phyloP scores from a whole-genome alignment of 768 basidiomycete species.

The Gloeophyllum trabeum region DNA sequence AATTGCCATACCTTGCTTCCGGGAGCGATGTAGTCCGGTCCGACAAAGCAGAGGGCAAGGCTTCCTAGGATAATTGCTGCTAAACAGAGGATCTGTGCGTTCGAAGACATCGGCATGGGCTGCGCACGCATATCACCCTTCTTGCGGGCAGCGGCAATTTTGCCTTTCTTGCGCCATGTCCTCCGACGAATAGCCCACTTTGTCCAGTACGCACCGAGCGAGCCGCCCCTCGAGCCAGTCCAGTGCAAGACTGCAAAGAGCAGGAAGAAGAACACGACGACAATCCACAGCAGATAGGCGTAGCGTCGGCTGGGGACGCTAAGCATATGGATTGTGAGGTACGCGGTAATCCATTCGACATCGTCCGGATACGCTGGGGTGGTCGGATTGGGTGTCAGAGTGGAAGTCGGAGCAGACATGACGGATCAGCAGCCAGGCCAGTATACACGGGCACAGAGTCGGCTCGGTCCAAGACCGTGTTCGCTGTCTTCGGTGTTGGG shows the following conservation, averaged over 20 bases:
- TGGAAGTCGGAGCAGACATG: no score
- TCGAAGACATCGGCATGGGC: conserved; percentile 42
- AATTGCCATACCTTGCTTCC: conserved; percentile 32
- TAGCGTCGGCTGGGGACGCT: conserved; percentile 41
- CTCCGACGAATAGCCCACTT: conserved; percentile 47
- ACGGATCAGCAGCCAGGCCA: no score
- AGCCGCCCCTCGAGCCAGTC: conserved; percentile 28
- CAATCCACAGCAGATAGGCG: conserved; percentile 50
- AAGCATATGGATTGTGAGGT: conserved; percentile 44
- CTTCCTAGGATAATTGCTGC: conserved; percentile 29
- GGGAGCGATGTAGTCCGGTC: conserved; percentile 60
- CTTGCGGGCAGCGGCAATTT: conserved; percentile 21
- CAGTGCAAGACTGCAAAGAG: conserved; percentile 29
- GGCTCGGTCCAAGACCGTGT: no score
- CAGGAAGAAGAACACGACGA: conserved; percentile 30
- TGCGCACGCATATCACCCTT: conserved; percentile 25
- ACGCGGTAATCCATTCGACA: conserved; percentile 42
- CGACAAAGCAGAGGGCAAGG: conserved; percentile 39
- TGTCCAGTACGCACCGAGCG: conserved; percentile 39
- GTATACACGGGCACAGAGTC: no score
- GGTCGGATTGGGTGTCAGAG: conserved; percentile 29
- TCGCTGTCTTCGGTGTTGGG: no score
- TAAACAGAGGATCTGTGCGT: conserved; percentile 48
- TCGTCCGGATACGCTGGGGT: conserved; percentile 32
- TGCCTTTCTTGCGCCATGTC: conserved; percentile 43